Evolutionary conservation across 768 basidiomycete genomes (phyloP), one percentile per base, ranked within the genome.

Genomic region (Lenzites betulinus): DNA sequence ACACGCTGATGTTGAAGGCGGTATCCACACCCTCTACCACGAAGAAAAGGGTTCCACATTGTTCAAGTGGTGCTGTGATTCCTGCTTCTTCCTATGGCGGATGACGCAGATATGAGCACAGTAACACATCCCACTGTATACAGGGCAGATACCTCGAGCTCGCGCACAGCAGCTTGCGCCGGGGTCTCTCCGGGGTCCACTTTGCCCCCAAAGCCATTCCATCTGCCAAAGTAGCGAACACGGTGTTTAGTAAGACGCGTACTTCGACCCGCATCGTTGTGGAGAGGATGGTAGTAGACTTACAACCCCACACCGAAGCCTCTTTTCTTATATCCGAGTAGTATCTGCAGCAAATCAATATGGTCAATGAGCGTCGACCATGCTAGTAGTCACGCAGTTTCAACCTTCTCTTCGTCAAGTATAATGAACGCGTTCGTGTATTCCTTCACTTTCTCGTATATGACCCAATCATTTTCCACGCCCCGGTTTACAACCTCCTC

Each of bases 181-280:
- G 85, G 74, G 0, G 87, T 85, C 72, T 96, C 93, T 4, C 82
- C 83, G 2, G 79, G 73, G 58, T 95, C 92, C 9, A 92, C 85
- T 73, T 96, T 96, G 11, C 93, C 93, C 18, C 92, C 92, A 65
- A 94, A 95, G 3, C 93, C 93, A 63, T 95, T 95, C 68, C 83
- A 93, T 67, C 93, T 93, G 16, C 15, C n/a, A n/a, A n/a, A n/a
- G n/a, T n/a, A n/a, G n/a, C n/a, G n/a, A 33, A 5, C 30, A 12
- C 1, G 11, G 9, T 35, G 26, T 58, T 26, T 18, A 35, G 42
- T 16, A 18, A 18, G 12, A 68, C 30, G 30, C 30, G 30, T 33
- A 33, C 30, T 33, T 33, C 30, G 30, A 33, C n/a, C n/a, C n/a
- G 30, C 30, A 33, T 33, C 30, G n/a, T n/a, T n/a, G n/a, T n/a